A percentile compares a stretch with the other conserved stretches of the same genome.
phyloP scores from a whole-genome alignment of 148 eudicot species.

The Vaccinium macrocarpon region DNA sequence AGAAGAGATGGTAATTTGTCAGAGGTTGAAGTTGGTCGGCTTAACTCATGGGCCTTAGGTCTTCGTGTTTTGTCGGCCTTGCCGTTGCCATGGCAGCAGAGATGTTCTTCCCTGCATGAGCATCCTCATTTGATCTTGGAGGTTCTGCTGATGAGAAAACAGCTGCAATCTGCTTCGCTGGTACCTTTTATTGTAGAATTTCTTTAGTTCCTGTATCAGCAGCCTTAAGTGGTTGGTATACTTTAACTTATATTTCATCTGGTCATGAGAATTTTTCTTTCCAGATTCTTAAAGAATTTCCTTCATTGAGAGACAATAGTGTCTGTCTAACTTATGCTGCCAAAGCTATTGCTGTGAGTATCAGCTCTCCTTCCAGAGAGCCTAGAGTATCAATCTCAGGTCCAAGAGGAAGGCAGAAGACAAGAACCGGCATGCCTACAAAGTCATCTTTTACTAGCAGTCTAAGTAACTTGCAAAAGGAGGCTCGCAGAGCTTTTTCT shows the following conservation, averaged over 20 bases:
- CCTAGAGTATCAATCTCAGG: slow-evolving; percentile 69
- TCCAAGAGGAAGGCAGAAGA: slow-evolving; percentile 67
- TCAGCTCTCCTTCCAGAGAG: slow-evolving; percentile 78
- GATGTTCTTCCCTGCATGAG: slow-evolving; percentile 94
- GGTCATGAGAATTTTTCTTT: slow-evolving; percentile 17
- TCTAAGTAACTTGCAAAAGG: slow-evolving; percentile 87
- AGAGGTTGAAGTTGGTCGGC: slow-evolving; percentile 72
- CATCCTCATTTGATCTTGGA: slow-evolving; percentile 94
- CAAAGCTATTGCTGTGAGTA: slow-evolving; percentile 79
- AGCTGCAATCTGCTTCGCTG: slow-evolving; percentile 93
- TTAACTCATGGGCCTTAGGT: slow-evolving; percentile 97
- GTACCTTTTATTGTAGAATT: slow-evolving; percentile 33
- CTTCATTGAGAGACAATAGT: slow-evolving; percentile 67
- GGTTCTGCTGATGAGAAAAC: slow-evolving; percentile 96
- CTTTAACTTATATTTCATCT: background rate
- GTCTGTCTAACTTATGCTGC: slow-evolving; percentile 76
- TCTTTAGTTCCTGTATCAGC: background rate
- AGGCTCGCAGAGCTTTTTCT: slow-evolving; percentile 92
- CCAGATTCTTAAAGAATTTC: slow-evolving; percentile 91
- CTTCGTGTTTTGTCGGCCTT: slow-evolving; percentile 91
- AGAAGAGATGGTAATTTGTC: slow-evolving; percentile 88
- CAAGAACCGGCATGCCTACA: slow-evolving; percentile 56
- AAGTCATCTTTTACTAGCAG: slow-evolving; percentile 72
- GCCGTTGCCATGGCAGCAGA: slow-evolving; percentile 99
- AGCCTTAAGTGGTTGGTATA: background rate